Evolutionary conservation across 2,329 filamentous ascomycete genomes (phyloP), one percentile per base, ranked within the genome.

Genomic region (Magnaporthiopsis poae): DNA sequence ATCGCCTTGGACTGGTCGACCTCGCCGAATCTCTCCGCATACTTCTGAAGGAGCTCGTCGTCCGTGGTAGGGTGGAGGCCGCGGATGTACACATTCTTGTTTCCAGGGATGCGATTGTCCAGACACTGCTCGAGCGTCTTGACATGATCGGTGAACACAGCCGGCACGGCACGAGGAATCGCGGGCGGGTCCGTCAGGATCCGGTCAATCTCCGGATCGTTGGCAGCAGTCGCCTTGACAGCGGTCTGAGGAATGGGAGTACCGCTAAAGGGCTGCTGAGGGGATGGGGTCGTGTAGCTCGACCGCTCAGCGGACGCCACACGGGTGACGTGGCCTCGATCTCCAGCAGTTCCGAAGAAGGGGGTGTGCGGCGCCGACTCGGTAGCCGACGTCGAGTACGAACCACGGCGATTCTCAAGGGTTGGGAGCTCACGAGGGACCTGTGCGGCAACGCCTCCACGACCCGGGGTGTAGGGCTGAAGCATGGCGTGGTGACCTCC

Each of bases 1-100:
- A 99, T 99, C 18, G 96, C 95, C 83, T 99, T 99, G 74, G 92
- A 97, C 70, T 93, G 96, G 79, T 96, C 92, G 67, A 99, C 95
- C 68, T 90, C 88, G 60, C 95, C 96, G 74, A 98, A 99, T 64
- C 94, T 90, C 71, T 86, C 83, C 61, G 94, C 90, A 79, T 95
- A 98, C 61, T 84, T 83, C 72, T 90, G 85, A 25, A 99, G 82
- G 75, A 96, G 89, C 64, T 96, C 90, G 73, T 99, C 95, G 63
- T 96, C 95, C 0, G 94, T 99, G 72, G 96, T 94, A 0, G 95
- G 94, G 70, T 96, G 90, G 69, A 99, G 88, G 25, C 96, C 96
- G 68, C 95, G 91, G 70, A 99, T 97, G 81, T 99, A 99, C 70
- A 99, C 94, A 74, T 99, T 99, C 69, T 92, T 95, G 75, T 98